Evolutionary conservation across 129 eudicot species (phyloP), one percentile per base, ranked within the genome.

Genomic region (Flaveria bidentis): DNA sequence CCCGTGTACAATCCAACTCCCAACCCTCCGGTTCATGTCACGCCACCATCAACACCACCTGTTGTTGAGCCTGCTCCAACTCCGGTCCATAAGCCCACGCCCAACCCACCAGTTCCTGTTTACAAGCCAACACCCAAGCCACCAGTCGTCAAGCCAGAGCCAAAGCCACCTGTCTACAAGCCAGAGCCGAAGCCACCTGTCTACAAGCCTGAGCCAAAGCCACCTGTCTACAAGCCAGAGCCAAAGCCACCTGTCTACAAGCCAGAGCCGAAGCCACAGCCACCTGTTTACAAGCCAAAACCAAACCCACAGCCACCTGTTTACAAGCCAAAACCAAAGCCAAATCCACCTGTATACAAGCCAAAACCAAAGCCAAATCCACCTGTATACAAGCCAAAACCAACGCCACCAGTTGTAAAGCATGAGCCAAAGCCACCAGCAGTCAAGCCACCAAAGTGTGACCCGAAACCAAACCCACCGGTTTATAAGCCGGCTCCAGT

Each of bases 1-100:
- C 88, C 89, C 0, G 74, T 80, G 2, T 80, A 79, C 72, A 36
- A 79, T 39, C 82, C 85, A 36, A n/a, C 69, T 42, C 82, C 85
- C 9, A 22, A 56, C 23, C 67, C 82, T 6, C 80, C 79, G 0
- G 71, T 67, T 33, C 12, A 20, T 1, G 13, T 45, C 50, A 17
- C 4, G 5, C 64, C 76, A 14, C 44, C 80, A 0, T 71, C 78
- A 9, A 36, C 46, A 0, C 85, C 85, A 5, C 81, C 85, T 10
- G 74, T 74, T 25, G 55, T 50, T 9, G 20, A 75, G 63, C 79
- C 79, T n/a, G 10, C 61, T 5, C 79, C 79, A 9, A 62, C 71
- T 11, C 79, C 78, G 12, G 63, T n/a, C 41, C 18, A 76, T 67
- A 76, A 76, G 25, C 73, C 79, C 4, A 25, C 44, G 20, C 66